Base-by-base conservation (phyloP, 176 grass and related monocot genomes). In the Carex cristatella region DNA sequence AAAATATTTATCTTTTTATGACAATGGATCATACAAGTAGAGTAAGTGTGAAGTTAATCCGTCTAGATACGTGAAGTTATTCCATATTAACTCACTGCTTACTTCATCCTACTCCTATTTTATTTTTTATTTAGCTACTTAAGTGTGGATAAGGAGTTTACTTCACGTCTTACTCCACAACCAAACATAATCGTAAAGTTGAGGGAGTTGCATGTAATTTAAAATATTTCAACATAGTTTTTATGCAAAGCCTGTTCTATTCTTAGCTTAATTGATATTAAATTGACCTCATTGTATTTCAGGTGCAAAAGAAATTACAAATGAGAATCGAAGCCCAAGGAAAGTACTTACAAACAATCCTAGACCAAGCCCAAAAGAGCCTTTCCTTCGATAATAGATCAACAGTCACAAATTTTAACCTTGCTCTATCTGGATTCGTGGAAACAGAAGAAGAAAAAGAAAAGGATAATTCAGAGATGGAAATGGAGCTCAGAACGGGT, bases 271-370 rank as follows among this genome's bases (percentile, higher is more conserved):
- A 53, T 63, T 12, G 10, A 54, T 79, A 4, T 74, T 65, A 35
- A 38, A 60, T 35, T 10, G 58, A 31, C n/a, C 63, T 75, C 0
- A 18, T 28, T 56, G 31, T 75, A 23, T 37, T 84, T 37, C 86
- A 99, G 96, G 93, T 99, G 76, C 96, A 99, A 79, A 99, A 94
- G 83, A 99, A 94, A 83, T 77, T 99, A 77, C 96, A 99, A 79
- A 90, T 90, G 87, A 88, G 96, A 88, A 95, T 99, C 8, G 91
- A 99, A 84, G 91, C 96, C n/a, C 96, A 99, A 91, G 96, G 93
- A 30, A 99, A 93, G 81, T 99, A 99, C 53, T 84, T 99, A 74
- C 96, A 94, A 56, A 60, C 85, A 4, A 95, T 99, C 70, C 80
- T 94, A 46, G 85, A 95, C 79, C 94, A 86, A 86, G 93, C 96